phyloP scores from a whole-genome alignment of 1,284 basidiomycete species.

The Cutaneotrichosporon sp. region DNA sequence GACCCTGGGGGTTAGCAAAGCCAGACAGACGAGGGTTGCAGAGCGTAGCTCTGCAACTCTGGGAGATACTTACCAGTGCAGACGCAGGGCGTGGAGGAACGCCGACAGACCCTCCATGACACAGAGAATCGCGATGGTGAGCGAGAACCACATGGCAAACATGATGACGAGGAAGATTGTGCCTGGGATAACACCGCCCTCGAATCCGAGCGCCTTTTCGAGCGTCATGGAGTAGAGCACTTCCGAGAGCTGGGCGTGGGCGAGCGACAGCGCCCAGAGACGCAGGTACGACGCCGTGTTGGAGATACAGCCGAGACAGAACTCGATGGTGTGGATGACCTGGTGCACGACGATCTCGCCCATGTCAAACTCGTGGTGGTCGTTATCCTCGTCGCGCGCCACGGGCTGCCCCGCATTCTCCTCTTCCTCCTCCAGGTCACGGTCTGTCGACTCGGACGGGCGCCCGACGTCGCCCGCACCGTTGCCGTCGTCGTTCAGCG shows the following conservation, averaged over 20 bases:
- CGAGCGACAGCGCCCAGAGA: slow-evolving; percentile 95
- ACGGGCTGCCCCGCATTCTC: slow-evolving; percentile 73
- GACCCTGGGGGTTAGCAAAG: slow-evolving; percentile 52
- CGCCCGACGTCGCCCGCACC: no score
- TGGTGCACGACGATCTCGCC: slow-evolving; percentile 94
- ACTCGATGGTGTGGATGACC: slow-evolving; percentile 97
- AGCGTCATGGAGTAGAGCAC: slow-evolving; percentile 88
- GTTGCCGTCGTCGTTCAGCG: slow-evolving; percentile 45
- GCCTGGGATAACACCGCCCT: slow-evolving; percentile 52
- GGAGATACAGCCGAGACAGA: slow-evolving; percentile 96
- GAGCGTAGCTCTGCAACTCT: no score
- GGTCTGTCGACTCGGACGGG: slow-evolving; percentile 24
- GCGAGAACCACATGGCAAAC: slow-evolving; percentile 71
- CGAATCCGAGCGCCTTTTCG: slow-evolving; percentile 52
- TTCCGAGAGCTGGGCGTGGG: slow-evolving; percentile 95
- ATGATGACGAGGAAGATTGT: slow-evolving; percentile 60
- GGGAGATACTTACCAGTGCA: slow-evolving; percentile 87
- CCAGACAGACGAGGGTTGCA: neutral
- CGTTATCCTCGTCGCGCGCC: slow-evolving; percentile 56
- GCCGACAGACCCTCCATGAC: slow-evolving; percentile 94
- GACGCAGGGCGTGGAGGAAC: slow-evolving; percentile 89
- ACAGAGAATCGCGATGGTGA: slow-evolving; percentile 75
- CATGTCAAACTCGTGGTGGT: slow-evolving; percentile 62
- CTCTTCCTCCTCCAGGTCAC: slow-evolving; percentile 68
- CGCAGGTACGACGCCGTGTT: slow-evolving; percentile 99